Evolutionary conservation across 1,284 basidiomycete genomes (phyloP).

Genomic region (Leccinum ponderosum): DNA sequence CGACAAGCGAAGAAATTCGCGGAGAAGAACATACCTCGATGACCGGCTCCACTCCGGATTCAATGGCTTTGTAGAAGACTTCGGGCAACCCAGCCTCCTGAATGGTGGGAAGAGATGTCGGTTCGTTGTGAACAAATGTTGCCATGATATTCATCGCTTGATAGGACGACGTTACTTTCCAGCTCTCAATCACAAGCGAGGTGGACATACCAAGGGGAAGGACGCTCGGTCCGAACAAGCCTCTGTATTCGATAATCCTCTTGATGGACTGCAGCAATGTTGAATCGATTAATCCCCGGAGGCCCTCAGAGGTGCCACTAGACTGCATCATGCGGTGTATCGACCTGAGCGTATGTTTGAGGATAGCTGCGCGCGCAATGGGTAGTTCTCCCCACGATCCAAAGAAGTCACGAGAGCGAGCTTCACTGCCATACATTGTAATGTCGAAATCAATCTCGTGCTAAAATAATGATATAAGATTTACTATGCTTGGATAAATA

Average conservation of each 20-base stretch:
- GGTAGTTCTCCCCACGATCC: slow-evolving; percentile 64
- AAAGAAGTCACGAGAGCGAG: slow-evolving; percentile 49
- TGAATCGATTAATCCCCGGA: slow-evolving; percentile 93
- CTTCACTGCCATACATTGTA: slow-evolving; percentile 49
- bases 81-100: slow-evolving; percentile 94
- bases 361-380: slow-evolving; percentile 65
- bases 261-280: slow-evolving; percentile 86
- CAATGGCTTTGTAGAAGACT: slow-evolving; percentile 84
- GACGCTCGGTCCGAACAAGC: slow-evolving; percentile 85
- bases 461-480: slow-evolving; percentile 38
- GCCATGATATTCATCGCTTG: slow-evolving; percentile 96
- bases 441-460: slow-evolving; percentile 73
- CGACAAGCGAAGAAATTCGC: not conserved
- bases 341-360: slow-evolving; percentile 92
- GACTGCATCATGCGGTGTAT: slow-evolving; percentile 97
- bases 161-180: slow-evolving; percentile 8
- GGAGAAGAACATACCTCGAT: slow-evolving; percentile 63
- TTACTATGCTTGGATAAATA: not conserved
- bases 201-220: slow-evolving; percentile 68
- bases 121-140: slow-evolving; percentile 98
- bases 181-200: not conserved
- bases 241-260: slow-evolving; percentile 82
- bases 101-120: slow-evolving; percentile 89
- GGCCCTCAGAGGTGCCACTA: slow-evolving; percentile 90
- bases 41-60: slow-evolving; percentile 82